Percentiles rank a stretch among this genome's conserved stretches.
phyloP scores from a whole-genome alignment of 2,329 filamentous ascomycete species.

The Beauveria medogensis region DNA sequence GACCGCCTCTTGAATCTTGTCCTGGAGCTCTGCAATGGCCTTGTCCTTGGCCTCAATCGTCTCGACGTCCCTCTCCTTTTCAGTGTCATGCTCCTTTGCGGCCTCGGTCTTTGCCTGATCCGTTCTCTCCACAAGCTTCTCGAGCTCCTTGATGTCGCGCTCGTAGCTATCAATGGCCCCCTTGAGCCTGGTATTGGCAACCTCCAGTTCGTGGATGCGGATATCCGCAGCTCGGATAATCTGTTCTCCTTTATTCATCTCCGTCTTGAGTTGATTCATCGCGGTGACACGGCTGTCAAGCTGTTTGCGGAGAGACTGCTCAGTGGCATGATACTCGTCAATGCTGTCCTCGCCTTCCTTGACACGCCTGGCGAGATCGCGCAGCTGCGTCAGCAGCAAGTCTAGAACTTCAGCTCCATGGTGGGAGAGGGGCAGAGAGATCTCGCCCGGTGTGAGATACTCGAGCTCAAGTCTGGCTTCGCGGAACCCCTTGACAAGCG shows the following conservation, averaged over 20 bases:
- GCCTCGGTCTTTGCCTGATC: constrained; percentile 31
- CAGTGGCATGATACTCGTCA: constrained; percentile 52
- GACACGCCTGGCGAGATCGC: constrained; percentile 37
- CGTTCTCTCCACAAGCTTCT: constrained; percentile 40
- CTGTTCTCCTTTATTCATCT: constrained; percentile 29
- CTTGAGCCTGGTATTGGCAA: constrained; percentile 41
- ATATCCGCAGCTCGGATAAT: constrained; percentile 30
- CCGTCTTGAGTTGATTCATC: constrained; percentile 38
- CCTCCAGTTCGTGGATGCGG: constrained; percentile 38
- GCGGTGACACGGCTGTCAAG: constrained; percentile 44
- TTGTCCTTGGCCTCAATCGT: constrained; percentile 29
- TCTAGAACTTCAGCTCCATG: constrained; percentile 49
- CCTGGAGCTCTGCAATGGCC: constrained; percentile 34
- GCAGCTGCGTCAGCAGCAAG: constrained; percentile 42
- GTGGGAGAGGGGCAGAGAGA: constrained; percentile 42
- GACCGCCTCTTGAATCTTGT: constrained; percentile 33
- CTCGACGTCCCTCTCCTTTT: constrained; percentile 26
- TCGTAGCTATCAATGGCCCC: constrained; percentile 44
- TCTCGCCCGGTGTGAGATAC: constrained; percentile 52
- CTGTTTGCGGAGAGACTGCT: constrained; percentile 48
- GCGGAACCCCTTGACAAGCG: constrained; percentile 43
- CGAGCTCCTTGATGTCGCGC: constrained; percentile 45
- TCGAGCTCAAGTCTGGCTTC: constrained; percentile 53
- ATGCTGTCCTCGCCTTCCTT: constrained; percentile 45
- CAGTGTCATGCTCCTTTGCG: constrained; percentile 23